These are phyloP conservation scores for Trichoderma harzianum DNA, from an alignment of 2,329 filamentous ascomycete species.

Conservation along the genomic window DNA sequence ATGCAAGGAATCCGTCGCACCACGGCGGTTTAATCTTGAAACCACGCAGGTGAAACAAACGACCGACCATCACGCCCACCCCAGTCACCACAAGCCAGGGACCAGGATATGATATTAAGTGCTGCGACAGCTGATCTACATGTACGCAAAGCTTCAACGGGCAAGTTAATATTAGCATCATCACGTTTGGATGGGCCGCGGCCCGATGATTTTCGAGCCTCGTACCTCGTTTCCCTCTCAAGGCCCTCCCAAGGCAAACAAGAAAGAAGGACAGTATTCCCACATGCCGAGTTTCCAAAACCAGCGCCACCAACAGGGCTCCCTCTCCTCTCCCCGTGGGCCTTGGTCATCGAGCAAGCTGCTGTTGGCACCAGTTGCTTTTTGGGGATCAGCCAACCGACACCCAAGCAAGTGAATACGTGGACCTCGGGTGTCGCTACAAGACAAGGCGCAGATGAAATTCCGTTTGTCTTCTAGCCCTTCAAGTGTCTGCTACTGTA, in stretches of 20 bases:
- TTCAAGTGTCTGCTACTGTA: not conserved
- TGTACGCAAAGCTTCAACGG: not conserved
- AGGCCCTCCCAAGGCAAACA: not conserved
- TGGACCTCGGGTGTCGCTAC: not conserved
- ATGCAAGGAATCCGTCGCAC: slow-evolving; percentile 10
- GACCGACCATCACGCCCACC: slow-evolving; percentile 4
- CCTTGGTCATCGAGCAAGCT: not conserved
- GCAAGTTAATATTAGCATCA: not conserved
- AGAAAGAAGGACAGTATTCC: not conserved
- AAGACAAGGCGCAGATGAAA: not conserved
- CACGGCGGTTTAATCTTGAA: slow-evolving; percentile 8
- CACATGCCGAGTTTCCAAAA: not conserved
- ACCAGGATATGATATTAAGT: slow-evolving; percentile 6
- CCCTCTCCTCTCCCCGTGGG: not conserved
- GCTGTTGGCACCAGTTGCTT: not conserved
- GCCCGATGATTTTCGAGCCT: not conserved
- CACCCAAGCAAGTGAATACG: not conserved
- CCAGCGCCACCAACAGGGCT: slow-evolving; percentile 5
- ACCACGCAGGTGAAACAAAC: slow-evolving; percentile 15
- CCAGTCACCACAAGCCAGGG: not conserved
- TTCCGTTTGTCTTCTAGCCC: not conserved
- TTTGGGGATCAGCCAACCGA: not conserved
- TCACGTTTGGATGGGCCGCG: not conserved
- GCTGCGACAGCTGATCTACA: slow-evolving; percentile 1
- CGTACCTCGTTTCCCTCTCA: not conserved